Base-by-base conservation (phyloP, 2,329 filamentous ascomycete species). In the Cordyceps tenuipes region DNA sequence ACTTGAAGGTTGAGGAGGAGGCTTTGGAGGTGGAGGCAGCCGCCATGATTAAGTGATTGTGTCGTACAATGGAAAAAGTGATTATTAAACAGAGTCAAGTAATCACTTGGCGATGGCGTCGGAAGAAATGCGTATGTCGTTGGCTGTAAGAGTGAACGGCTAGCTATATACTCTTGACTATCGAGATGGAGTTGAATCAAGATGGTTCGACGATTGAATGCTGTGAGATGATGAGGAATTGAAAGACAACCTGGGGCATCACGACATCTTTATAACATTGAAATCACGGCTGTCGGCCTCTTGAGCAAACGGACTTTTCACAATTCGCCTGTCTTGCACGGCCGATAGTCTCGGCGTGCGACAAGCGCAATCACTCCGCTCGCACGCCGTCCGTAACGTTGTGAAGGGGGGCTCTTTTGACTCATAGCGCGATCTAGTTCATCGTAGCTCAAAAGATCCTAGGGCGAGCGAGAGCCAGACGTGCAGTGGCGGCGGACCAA, bases 401-500 rank as follows among this genome's bases (percentile, higher is more conserved):
- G 56, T 52, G 56, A 52, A n/a, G 12, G n/a, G 26, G 7, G 29
- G 43, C 15, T 8, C n/a, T n/a, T 36, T 9, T n/a, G 29, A 41
- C 21, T 23, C 36, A 43, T 12, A 10, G 23, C 17, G 15, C 36
- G 23, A 43, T 59, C 46, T 29, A 48, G 19, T 12, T 6, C 56
- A 26, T 17, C 8, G n/a, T 21, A 36, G 26, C 15, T 46, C 21
- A 31, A 59, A 52, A n/a, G 56, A 46, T 44, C 26, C 23, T 51
- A 51, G 48, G 5, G 46, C 26, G 36, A 19, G 56, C 56, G 48
- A 51, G 56, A 59, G 56, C 56, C 48, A 59, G 26, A 21, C 23
- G 4, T 15, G 19, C 13, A 31, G 29, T 13, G n/a, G 21, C 12
- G 8, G 51, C 43, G 26, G 21, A 21, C 19, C 12, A 43, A 7